Evolutionary conservation across 306 rosid species (phyloP).

Genomic region (Parietaria judaica): DNA sequence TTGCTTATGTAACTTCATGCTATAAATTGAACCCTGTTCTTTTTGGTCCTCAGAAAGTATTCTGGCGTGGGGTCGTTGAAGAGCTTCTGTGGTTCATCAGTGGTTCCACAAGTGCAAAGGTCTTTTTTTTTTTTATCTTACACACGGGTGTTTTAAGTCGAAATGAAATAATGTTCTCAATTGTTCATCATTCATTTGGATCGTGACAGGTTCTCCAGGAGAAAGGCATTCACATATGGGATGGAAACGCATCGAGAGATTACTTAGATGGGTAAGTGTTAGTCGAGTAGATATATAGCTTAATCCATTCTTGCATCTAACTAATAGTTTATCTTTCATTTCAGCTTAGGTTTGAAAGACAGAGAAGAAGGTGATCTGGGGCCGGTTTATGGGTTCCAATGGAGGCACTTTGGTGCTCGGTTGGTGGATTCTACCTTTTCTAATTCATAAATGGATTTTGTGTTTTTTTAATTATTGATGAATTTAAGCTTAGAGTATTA

Average conservation of each 20-base stretch:
- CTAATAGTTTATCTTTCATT: conserved; percentile 4
- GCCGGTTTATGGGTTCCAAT: conserved; percentile 93
- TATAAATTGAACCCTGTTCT: conserved; percentile 24
- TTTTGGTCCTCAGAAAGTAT: conserved; percentile 71
- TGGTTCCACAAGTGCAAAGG: conserved; percentile 97
- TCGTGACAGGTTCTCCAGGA: conserved; percentile 82
- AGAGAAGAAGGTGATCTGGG: conserved; percentile 96
- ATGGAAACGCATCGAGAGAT: conserved; percentile 91
- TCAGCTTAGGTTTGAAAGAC: conserved; percentile 74
- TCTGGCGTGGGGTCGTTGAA: conserved; percentile 98
- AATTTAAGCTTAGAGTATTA: not conserved
- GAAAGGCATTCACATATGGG: conserved; percentile 88
- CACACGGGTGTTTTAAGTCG: not conserved
- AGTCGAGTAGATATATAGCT: too few relatives aligned
- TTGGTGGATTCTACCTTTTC: conserved; percentile 29
- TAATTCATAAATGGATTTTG: too few relatives aligned
- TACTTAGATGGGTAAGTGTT: conserved; percentile 83
- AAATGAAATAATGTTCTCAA: not conserved
- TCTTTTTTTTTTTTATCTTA: conserved; percentile 14
- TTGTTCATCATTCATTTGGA: conserved; percentile 1
- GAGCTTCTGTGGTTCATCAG: conserved; percentile 98
- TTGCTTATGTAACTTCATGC: not conserved
- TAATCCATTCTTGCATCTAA: too few relatives aligned
- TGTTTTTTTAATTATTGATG: not conserved
- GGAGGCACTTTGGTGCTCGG: conserved; percentile 99